Percentiles rank a stretch among this genome's conserved stretches.
These are phyloP conservation scores for Uncinocarpus reesii DNA, from an alignment of 2,329 filamentous ascomycete genomes.

Conservation along the genomic window DNA sequence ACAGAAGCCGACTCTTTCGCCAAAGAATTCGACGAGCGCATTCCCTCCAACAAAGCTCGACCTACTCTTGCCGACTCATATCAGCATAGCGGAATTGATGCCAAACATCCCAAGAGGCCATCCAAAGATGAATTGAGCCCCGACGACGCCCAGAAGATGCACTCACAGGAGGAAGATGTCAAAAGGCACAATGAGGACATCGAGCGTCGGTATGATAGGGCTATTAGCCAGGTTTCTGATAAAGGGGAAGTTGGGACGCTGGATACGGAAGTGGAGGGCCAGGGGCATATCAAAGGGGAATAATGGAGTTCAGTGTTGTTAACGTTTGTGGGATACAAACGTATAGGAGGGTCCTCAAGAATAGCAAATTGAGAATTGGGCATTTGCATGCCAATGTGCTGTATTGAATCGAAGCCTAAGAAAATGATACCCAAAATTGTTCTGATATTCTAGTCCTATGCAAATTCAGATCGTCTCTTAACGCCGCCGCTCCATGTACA, in stretches of 20 bases:
- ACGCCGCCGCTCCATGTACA: not conserved
- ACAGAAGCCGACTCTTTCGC: conserved; percentile 14
- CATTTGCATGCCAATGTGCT: not conserved
- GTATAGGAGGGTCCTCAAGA: no score
- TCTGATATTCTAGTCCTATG: not conserved
- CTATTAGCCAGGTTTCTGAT: conserved; percentile 14
- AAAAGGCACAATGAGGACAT: conserved; percentile 18
- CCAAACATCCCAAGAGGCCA: conserved; percentile 15
- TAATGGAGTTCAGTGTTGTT: no score
- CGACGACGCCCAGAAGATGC: conserved; percentile 11
- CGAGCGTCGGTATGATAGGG: conserved; percentile 16
- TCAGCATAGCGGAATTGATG: conserved; percentile 16
- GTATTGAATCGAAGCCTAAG: not conserved
- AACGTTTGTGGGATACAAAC: no score
- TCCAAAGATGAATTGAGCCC: conserved; percentile 14
- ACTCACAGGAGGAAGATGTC: conserved; percentile 14
- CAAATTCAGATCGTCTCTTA: not conserved
- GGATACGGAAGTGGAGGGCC: conserved; percentile 13
- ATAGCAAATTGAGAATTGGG: not conserved
- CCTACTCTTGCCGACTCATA: conserved; percentile 17
- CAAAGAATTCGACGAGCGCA: conserved; percentile 17
- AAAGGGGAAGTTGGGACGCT: conserved; percentile 11
- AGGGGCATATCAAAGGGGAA: conserved; percentile 12
- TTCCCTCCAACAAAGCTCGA: conserved; percentile 17
- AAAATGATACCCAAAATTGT: conserved; percentile 2